Evolutionary conservation across 768 basidiomycete species (phyloP), one percentile per base, ranked within the genome.

Genomic region (Kondoa malvinella): DNA sequence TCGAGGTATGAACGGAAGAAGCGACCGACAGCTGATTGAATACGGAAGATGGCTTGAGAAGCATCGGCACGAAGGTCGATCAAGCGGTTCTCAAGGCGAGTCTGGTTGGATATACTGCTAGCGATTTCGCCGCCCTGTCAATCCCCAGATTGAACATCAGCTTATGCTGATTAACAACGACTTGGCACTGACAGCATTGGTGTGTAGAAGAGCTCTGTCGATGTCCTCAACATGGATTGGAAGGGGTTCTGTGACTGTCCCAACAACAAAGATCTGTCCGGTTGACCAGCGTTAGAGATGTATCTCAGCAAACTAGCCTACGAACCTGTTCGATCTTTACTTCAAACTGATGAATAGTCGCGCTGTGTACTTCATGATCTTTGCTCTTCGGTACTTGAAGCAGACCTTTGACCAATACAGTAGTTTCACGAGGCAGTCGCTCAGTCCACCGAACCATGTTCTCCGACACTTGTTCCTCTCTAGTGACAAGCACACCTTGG

Each of bases 381-480:
- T 85, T 84, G 76, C 84, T 86, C 76, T 84, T 63, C 25, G 69
- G 69, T 27, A 56, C 60, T 56, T 69, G 83, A 61, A 92, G 87
- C 62, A 81, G 74, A 57, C 91, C 92, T 76, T 91, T 85, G 3
- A 92, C 86, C 25, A 92, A 83, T 4, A 96, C 86, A 73, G 96
- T 92, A 68, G 87, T 89, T 79, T 97, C 94, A 72, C 83, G 83
- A 21, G 85, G 80, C 59, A 96, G 78, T 34, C 83, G 76, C 17
- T 84, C 84, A 14, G 85, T 83, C 86, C 87, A 96, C 78, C 91
- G 94, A 56, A 90, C 83, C 92, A 97, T 96, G 75, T 92, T 91
- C 78, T 92, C 94, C 68, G 89, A 92, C 26, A 96, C 81, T 73
- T 83, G 84, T 34, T 83, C 86, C 15, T 83, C 81, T 2, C 85